A percentile compares a stretch with the other conserved stretches of the same genome.
Evolutionary conservation across 108 stramenopile species (phyloP).

Genomic region (Seminavis robusta): DNA sequence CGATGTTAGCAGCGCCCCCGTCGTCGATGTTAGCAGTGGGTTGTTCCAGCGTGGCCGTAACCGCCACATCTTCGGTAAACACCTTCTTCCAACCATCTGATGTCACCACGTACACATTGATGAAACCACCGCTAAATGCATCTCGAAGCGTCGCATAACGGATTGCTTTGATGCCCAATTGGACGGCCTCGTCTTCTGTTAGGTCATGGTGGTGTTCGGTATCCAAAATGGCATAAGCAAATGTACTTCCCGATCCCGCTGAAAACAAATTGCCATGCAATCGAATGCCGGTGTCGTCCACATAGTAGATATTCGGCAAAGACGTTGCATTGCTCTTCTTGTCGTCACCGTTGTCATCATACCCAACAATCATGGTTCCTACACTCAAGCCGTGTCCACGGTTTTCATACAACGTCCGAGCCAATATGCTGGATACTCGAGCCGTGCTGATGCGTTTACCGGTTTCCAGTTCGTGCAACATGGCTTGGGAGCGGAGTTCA

Average conservation of each 20-base stretch:
- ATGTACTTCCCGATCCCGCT: constrained; percentile 82
- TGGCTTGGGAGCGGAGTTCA: constrained; percentile 57
- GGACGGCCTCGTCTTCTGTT: constrained; percentile 74
- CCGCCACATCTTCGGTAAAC: constrained; percentile 77
- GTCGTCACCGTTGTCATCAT: constrained; percentile 27
- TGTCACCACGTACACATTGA: constrained; percentile 80
- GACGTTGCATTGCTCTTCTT: neutral
- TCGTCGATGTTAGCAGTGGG: neutral
- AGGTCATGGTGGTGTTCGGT: constrained; percentile 54
- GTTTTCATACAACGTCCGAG: constrained; percentile 60
- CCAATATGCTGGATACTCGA: constrained; percentile 65
- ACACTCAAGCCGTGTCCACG: constrained; percentile 58
- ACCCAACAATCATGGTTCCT: constrained; percentile 91
- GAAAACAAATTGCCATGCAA: constrained; percentile 84
- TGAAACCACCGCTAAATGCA: constrained; percentile 80
- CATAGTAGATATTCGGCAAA: constrained; percentile 75
- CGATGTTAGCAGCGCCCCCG: too few species aligned
- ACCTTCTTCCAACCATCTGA: constrained; percentile 75
- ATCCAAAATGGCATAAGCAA: constrained; percentile 86
- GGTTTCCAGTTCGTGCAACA: constrained; percentile 50
- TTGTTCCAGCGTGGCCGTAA: too few species aligned
- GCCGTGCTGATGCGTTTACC: constrained; percentile 70
- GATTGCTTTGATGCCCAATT: constrained; percentile 83
- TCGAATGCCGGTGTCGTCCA: constrained; percentile 75
- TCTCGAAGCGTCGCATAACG: constrained; percentile 90